Base-by-base conservation (phyloP, 169 alveolate genomes). In the Eimeria praecox region DNA sequence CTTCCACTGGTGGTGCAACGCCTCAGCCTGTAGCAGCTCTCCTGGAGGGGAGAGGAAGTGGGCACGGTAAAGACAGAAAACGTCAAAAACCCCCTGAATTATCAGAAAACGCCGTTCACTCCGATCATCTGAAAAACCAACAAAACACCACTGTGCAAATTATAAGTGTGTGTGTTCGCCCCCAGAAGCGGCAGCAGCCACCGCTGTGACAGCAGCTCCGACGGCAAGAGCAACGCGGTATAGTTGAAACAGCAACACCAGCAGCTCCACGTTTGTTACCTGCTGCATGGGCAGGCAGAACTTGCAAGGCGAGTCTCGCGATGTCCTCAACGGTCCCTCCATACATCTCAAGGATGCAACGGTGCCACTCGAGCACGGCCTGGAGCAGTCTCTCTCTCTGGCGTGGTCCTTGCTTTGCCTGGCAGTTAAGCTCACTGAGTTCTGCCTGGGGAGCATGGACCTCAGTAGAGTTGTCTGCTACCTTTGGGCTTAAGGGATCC, bases 1-100 rank as follows among this genome's bases (percentile, higher is more conserved):
- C 82, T 87, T 56, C 93, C 93, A 87, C 82, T 87, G 93, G 82
- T 87, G 82, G 44, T 87, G 93, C 83, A 87, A 16, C 93, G 93
- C 82, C 93, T 87, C 93, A 24, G 93, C 93, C 83, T 87, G 93
- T 12, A 87, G 42, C 56, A 87, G 46, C 52, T 27, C 82, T 10
- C 73, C 93, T 64, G 93, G 93, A 35, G 93, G 82, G 40, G 93
- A 87, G 49, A 87, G 93, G 44, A 87, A 62, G 83, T 87, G 93
- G 82, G 93, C 44, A 46, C 93, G 93, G 62, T 87, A 87, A 27
- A 87, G 80, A 87, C 93, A 87, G 93, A 87, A 87, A 18, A 87
- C 93, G 59, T 87, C 93, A 42, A 87, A 87, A 8, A 87, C 69
- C 42, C 93, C 93, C 83, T 87, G 93, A 24, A 87, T 38, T 6